Conservation (phyloP, 352 stramenopile species). For the Phytophthora kernoviae region DNA sequence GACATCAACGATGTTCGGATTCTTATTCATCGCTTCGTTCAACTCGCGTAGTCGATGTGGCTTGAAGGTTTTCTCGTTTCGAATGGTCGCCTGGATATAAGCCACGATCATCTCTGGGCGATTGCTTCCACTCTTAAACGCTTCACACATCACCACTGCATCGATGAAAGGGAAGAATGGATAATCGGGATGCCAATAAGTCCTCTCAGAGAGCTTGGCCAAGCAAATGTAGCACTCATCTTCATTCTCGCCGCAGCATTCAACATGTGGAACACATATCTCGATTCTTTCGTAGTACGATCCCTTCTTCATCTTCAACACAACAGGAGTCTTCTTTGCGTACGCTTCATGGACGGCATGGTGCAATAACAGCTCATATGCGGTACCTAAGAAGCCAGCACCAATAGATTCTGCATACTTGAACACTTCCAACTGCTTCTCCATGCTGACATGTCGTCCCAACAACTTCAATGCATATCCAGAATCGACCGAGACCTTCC, state of each 20-base stretch:
- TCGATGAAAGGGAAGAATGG: constrained; percentile 27
- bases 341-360: constrained; percentile 16
- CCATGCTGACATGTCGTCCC: constrained; percentile 17
- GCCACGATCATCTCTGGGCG: constrained; percentile 20
- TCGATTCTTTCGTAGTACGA: constrained; percentile 22
- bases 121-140: constrained; percentile 11
- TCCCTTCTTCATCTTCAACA: constrained; percentile 25
- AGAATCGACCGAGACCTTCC: constrained; percentile 17
- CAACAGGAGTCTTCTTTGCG: constrained; percentile 16
- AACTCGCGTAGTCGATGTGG: not conserved
- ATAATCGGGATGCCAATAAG: constrained; percentile 22
- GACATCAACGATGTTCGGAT: constrained; percentile 10
- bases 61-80: constrained; percentile 26
- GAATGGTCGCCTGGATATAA: constrained; percentile 21
- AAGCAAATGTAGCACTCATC: constrained; percentile 15
- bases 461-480: constrained; percentile 18
- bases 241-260: constrained; percentile 15
- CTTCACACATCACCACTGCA: constrained; percentile 22
- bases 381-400: constrained; percentile 10
- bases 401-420: constrained; percentile 27
- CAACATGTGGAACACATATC: constrained; percentile 9
- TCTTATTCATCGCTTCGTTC: constrained; percentile 24
- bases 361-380: constrained; percentile 20
- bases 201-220: constrained; percentile 14
- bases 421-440: constrained; percentile 19